Percentiles rank a stretch among this genome's conserved stretches.
Conservation (phyloP, 2,329 filamentous ascomycete genomes). For the Cordyceps militaris region DNA sequence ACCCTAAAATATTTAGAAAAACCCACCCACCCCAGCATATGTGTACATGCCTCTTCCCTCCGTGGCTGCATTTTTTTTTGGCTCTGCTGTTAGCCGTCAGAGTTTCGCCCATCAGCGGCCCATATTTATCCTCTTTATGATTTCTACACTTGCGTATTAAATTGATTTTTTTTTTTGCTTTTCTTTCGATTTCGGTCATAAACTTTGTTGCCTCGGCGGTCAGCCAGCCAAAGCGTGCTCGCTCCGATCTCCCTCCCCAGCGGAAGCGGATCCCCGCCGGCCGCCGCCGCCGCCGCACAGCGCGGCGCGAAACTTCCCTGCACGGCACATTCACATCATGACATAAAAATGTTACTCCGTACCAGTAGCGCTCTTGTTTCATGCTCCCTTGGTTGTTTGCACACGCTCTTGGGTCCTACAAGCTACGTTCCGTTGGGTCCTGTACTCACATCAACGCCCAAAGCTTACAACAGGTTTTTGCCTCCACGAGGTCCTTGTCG, state of each 20-base stretch:
- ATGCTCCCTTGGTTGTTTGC: background rate
- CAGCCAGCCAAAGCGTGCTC: background rate
- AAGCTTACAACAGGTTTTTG: background rate
- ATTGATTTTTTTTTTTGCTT: no score
- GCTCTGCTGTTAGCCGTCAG: background rate
- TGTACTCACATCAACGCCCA: background rate
- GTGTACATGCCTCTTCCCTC: no score
- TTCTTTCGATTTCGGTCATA: no score
- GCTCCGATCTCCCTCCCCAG: background rate
- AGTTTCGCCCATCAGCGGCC: background rate
- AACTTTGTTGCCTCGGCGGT: background rate
- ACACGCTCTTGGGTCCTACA: background rate
- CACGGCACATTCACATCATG: background rate
- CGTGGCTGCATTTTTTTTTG: no score
- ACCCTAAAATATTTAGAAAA: no score
- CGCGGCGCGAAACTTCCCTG: background rate
- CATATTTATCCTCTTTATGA: background rate
- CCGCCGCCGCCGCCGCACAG: background rate
- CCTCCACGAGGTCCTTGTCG: background rate
- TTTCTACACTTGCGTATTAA: no score
- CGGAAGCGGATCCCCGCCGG: slow-evolving; percentile 6
- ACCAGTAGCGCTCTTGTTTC: background rate
- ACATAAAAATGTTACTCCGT: background rate
- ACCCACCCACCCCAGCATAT: no score
- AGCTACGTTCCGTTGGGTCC: background rate